Conservation (phyloP, 139 green algal genomes). For the Micractinium sp. region DNA sequence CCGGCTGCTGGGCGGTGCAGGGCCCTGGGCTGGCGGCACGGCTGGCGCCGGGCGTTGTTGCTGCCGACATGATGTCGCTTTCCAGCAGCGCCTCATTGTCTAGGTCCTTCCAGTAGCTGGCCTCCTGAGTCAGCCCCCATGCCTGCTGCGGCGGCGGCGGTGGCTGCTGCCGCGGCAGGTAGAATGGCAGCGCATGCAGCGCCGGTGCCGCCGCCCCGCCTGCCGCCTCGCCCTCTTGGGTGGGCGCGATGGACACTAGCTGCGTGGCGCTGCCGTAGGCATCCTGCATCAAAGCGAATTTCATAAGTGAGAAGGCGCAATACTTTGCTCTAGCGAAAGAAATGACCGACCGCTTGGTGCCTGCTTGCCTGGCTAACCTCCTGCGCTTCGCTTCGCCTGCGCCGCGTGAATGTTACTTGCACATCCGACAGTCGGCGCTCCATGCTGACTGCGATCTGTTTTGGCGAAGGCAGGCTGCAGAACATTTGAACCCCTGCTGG, state of each 20-base stretch:
- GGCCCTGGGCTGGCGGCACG: neutral
- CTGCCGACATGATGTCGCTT: neutral
- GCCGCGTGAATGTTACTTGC: neutral
- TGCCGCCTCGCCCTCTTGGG: neutral
- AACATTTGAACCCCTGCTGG: neutral
- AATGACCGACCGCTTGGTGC: too few relatives aligned
- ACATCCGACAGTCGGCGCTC: neutral
- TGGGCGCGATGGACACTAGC: constrained; percentile 17
- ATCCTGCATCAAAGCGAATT: neutral
- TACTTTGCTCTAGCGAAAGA: too few relatives aligned
- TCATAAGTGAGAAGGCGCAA: neutral
- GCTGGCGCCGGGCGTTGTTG: constrained; percentile 2
- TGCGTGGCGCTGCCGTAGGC: constrained; percentile 1
- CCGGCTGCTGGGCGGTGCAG: neutral
- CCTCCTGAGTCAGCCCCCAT: constrained; percentile 3
- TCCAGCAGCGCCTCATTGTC: constrained; percentile 26
- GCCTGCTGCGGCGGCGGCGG: neutral
- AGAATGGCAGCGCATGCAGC: neutral
- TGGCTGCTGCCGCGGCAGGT: neutral
- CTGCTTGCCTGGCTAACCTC: too few relatives aligned
- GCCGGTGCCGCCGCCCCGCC: neutral
- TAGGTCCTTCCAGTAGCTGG: neutral
- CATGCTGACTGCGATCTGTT: neutral
- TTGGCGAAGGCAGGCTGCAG: neutral
- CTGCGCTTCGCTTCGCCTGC: neutral